Base-by-base conservation (phyloP, 2,329 filamentous ascomycete genomes). In the Alternaria dauci region DNA sequence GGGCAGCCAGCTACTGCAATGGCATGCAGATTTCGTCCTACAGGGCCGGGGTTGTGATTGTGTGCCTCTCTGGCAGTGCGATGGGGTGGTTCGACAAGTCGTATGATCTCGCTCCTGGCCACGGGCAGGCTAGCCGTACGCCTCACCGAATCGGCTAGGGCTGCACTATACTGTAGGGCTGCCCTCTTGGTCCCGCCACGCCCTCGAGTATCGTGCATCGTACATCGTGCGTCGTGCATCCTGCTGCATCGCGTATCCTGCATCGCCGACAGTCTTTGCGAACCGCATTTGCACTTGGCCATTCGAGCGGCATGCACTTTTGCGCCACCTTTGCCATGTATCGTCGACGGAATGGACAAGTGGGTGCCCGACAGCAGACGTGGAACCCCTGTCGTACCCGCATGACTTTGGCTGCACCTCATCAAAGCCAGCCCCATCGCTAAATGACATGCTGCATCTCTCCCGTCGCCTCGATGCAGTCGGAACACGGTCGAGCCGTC, bases 81-180 rank as follows among this genome's bases (percentile, higher is more conserved):
- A 48, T 54, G 51, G 54, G 25, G 58, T 63, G 61, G 54, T 50
- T 39, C 47, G 52, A 55, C 30, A 54, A 52, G 53, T 64, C 54
- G 61, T 61, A 58, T 50, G 61, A 64, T 64, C 20, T 44, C 44
- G 47, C 52, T 46, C 44, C 23, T 32, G 20, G 44, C 38, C 39
- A 51, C 46, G 46, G 52, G 57, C 52, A 4, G 20, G 52, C 46
- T 44, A 52, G 55, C 23, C 46, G 39, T 28, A 55, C 42, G 38
- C 57, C 32, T 43, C 44, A 32, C 43, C 32, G 25, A 28, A 39
- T 20, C 38, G 42, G 42, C 39, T 28, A 47, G 38, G 42, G 5
- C 32, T 9, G 5, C 20, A 23, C 20, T 23, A 32, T 11, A 50
- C 28, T 25, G 16, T 32, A 23, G 9, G 46, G 30, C 34, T 16